These are phyloP conservation scores for Globisporangium heterothallicum DNA, from an alignment of 352 stramenopile genomes.

Conservation along the genomic window DNA sequence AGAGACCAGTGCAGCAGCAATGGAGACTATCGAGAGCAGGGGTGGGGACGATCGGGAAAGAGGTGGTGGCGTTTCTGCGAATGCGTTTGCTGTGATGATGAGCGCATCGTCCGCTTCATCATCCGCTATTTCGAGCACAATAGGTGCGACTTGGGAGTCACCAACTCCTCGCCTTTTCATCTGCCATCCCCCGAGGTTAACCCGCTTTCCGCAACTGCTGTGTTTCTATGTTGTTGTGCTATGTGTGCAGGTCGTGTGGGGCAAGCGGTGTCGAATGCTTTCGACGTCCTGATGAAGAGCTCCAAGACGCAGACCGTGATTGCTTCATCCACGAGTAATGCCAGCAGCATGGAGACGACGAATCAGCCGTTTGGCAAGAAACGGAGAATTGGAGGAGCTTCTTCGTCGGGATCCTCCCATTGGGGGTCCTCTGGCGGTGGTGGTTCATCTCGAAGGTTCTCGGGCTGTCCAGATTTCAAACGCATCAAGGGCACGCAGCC, in stretches of 20 bases:
- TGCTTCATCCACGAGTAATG: conserved; percentile 2
- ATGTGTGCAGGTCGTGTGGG: conserved; percentile 6
- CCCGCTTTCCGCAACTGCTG: too few species aligned
- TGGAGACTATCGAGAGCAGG: too few species aligned
- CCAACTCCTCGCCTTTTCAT: not conserved
- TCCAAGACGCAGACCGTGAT: conserved; percentile 51
- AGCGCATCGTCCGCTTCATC: conserved; percentile 18
- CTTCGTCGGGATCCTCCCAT: conserved; percentile 9
- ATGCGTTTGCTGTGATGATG: conserved; percentile 66
- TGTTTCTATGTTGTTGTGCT: not conserved
- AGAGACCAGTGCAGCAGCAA: not conserved
- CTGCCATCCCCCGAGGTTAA: too few species aligned
- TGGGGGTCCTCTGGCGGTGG: conserved; percentile 1
- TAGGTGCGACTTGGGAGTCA: conserved; percentile 6
- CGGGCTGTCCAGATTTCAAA: conserved; percentile 79
- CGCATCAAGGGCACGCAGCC: conserved; percentile 68
- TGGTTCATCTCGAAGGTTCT: conserved; percentile 1
- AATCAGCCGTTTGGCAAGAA: conserved; percentile 28
- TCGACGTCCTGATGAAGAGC: conserved; percentile 80
- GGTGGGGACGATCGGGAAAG: too few species aligned
- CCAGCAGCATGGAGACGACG: conserved; percentile 11
- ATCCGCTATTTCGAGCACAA: conserved; percentile 3
- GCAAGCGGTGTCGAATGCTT: conserved; percentile 46
- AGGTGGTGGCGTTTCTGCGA: too few species aligned
- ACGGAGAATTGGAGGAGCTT: conserved; percentile 1